Evolutionary conservation across 2,329 filamentous ascomycete genomes (phyloP), one percentile per base, ranked within the genome.

Genomic region (Orbilia blumenaviensis): DNA sequence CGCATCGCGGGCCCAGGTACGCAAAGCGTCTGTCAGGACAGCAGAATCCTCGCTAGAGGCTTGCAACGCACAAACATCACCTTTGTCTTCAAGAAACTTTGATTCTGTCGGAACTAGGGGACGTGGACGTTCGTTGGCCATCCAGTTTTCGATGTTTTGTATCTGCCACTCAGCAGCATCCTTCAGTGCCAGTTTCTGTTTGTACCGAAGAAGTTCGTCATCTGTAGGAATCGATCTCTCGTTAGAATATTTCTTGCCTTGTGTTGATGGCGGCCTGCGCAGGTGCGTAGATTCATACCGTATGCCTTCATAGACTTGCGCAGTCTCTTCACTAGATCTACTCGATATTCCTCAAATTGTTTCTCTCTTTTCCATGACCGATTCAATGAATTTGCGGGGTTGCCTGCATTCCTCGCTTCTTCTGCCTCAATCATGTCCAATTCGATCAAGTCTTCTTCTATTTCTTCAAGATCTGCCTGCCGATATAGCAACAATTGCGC

Each of bases 401-500:
- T 63, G 12, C 48, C 56, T 29, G 67, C 46, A 7, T 58, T 50
- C 7, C 25, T 10, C 5, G 73, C 73, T 12, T 54, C 48, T n/a
- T 66, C 50, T 6, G 34, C 66, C 25, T 77, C 73, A 27, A 62
- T 29, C 25, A 18, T 56, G 18, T 77, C 73, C 7, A 77, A 42
- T 8, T 54, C 54, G 14, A 54, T 8, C 6, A 77, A 36, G 23
- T 77, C 61, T 21, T 71, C 66, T 18, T 77, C 73, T 18, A 69
- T 60, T 29, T 69, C 73, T 34, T 77, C 73, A n/a, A 77, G 52
- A 18, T 69, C 73, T 5, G 73, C 73, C 42, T 77, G 73, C 36
- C 73, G 73, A 46, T 69, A 69, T 36, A 77, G 61, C 38, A 77
- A 32, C 34, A 77, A 27, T 42, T 58, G 64, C 4, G 50, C 60